Base-by-base conservation (phyloP, 352 stramenopile genomes). In the Phytophthora cactorum region DNA sequence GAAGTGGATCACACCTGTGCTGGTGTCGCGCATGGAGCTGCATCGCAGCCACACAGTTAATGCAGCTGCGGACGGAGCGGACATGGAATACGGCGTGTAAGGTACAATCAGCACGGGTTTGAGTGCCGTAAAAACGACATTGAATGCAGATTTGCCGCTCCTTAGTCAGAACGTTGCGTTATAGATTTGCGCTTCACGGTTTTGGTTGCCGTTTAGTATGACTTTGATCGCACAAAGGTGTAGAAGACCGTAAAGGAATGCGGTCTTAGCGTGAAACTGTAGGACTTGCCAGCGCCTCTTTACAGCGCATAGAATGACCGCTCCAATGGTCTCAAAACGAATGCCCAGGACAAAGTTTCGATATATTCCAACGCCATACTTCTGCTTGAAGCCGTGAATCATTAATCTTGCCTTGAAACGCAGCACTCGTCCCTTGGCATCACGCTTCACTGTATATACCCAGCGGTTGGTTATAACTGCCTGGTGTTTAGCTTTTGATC, bases 171-270 rank as follows among this genome's bases (percentile, higher is more conserved):
- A 22, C 17, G 3, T 36, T 36, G 31, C 8, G 31, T 22, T 22
- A 22, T 22, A 22, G 17, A 22, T 22, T 22, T 22, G 17, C 0
- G 17, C 17, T 22, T 22, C 17, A 22, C 17, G 17, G 17, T 22
- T 22, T 22, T 22, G 17, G 17, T 22, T 22, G 8, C 31, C 5
- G 5, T 8, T 36, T 36, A 8, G 5, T 22, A 22, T 0, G 31
- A 3, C 8, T 36, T 36, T 0, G 31, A 36, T 8, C 8, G 31
- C 8, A 36, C 31, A 7, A 34, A 34, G 31, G 31, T 34, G 8
- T 8, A 34, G 31, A 53, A 14, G 2, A 4, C 44, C 51, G 27
- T 63, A 58, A 0, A 67, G 14, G 17, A 66, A 59, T 1, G 4
- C 15, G 12, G 39, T 22, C 6, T 45, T 45, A 2, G 17, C 39